Conservation (phyloP, 768 basidiomycete species). For the Roridomyces roridus region DNA sequence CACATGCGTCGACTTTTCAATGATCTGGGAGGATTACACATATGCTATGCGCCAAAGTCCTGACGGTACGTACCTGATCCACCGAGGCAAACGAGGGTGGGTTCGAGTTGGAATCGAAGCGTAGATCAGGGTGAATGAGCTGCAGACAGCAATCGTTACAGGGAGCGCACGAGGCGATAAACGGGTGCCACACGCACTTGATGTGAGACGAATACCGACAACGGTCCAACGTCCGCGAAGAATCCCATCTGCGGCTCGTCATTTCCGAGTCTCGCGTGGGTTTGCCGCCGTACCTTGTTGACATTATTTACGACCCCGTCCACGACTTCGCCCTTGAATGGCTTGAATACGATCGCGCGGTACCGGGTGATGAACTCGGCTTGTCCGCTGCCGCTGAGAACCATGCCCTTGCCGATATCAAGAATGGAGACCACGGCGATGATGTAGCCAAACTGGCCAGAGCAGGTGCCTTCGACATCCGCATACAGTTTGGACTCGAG, state of each 20-base stretch:
- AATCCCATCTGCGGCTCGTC: conserved; percentile 86
- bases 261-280: neutral
- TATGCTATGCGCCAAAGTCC: neutral
- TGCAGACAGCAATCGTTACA: conserved; percentile 35
- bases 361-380: conserved; percentile 96
- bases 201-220: conserved; percentile 94
- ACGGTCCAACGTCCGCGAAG: conserved; percentile 94
- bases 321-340: conserved; percentile 99
- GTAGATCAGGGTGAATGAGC: conserved; percentile 94
- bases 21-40: conserved; percentile 57
- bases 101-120: conserved; percentile 94
- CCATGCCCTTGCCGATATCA: conserved; percentile 92
- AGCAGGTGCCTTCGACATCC: conserved; percentile 97
- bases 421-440: conserved; percentile 90
- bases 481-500: conserved; percentile 92
- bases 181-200: conserved; percentile 59
- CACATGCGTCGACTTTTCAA: conserved; percentile 91
- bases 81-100: conserved; percentile 96
- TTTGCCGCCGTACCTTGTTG: conserved; percentile 75
- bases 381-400: conserved; percentile 89
- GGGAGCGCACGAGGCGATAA: neutral
- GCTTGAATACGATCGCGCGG: conserved; percentile 97
- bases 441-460: conserved; percentile 93
- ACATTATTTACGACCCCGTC: conserved; percentile 97
- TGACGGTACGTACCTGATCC: conserved; percentile 65